phyloP scores from a whole-genome alignment of 192 early-diverging fungal genomes.

The Chytriomyces hyalinus region DNA sequence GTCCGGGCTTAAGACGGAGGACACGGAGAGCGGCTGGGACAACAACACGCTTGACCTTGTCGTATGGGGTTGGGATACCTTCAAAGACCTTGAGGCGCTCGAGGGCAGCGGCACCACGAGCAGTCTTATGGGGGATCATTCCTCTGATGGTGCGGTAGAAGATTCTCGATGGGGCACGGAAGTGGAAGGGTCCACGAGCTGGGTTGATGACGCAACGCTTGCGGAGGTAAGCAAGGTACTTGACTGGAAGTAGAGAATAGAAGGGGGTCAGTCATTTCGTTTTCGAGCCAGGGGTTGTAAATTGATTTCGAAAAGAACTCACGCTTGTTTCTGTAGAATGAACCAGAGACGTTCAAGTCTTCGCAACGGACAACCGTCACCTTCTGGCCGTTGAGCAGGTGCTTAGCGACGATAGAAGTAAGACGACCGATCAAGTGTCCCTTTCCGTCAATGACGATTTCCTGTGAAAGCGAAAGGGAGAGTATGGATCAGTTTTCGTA shows the following conservation, averaged over 20 bases:
- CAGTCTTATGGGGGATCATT: conserved; percentile 99
- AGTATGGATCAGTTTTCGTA: neutral
- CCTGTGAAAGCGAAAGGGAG: conserved; percentile 58
- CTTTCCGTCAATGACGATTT: conserved; percentile 98
- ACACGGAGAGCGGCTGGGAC: conserved; percentile 96
- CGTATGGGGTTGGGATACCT: conserved; percentile 97
- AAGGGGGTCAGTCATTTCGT: neutral
- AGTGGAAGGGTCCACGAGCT: conserved; percentile 96
- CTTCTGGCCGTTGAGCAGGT: conserved; percentile 96
- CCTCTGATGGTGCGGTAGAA: conserved; percentile 97
- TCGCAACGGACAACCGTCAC: conserved; percentile 98
- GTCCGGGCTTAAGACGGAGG: conserved; percentile 93
- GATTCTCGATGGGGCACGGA: conserved; percentile 96
- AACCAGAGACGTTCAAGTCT: conserved; percentile 97
- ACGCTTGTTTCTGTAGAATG: conserved; percentile 99
- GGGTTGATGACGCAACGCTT: conserved; percentile 99
- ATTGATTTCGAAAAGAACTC: conserved; percentile 44
- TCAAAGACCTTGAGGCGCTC: conserved; percentile 99
- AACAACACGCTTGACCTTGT: conserved; percentile 96
- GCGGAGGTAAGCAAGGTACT: conserved; percentile 94
- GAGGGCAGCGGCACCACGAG: conserved; percentile 95
- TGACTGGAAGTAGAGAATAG: conserved; percentile 61
- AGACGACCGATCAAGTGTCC: conserved; percentile 98
- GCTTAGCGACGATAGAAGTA: conserved; percentile 97
- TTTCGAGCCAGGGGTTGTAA: conserved; percentile 2